Conservation (phyloP, 441 rosid species). For the Erodium chrysanthum region DNA sequence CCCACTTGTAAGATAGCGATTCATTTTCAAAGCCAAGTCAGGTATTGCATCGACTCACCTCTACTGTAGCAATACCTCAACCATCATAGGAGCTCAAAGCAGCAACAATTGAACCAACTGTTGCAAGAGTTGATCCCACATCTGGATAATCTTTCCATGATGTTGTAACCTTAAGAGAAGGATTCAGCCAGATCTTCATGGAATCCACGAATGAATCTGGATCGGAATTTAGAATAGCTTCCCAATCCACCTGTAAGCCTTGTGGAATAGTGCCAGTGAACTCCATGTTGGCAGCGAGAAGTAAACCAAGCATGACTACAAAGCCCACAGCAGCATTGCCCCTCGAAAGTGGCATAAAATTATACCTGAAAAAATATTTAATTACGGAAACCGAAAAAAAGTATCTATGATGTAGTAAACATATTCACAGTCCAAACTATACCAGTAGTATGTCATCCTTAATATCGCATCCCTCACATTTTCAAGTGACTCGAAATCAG, state of each 20-base stretch:
- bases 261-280: slow-evolving; percentile 58
- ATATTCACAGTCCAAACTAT: slow-evolving; percentile 14
- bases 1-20: background rate
- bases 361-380: slow-evolving; percentile 49
- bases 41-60: slow-evolving; percentile 25
- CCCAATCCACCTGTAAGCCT: slow-evolving; percentile 91
- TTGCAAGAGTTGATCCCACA: slow-evolving; percentile 56
- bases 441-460: slow-evolving; percentile 97
- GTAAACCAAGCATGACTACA: slow-evolving; percentile 65
- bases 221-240: slow-evolving; percentile 68
- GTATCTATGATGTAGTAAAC: background rate
- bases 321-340: slow-evolving; percentile 89
- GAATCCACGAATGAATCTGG: slow-evolving; percentile 52
- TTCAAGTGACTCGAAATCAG: slow-evolving; percentile 52
- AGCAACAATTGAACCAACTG: slow-evolving; percentile 75
- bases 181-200: slow-evolving; percentile 68
- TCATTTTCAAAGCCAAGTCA: background rate
- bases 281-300: slow-evolving; percentile 91
- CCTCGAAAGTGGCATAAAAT: slow-evolving; percentile 95
- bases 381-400: background rate
- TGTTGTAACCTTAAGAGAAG: slow-evolving; percentile 55
- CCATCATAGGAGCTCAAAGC: slow-evolving; percentile 66
- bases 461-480: slow-evolving; percentile 66
- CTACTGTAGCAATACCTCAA: slow-evolving; percentile 26
- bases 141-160: slow-evolving; percentile 86